phyloP scores from a whole-genome alignment of 306 rosid species.

The Echinosophora koreensis region DNA sequence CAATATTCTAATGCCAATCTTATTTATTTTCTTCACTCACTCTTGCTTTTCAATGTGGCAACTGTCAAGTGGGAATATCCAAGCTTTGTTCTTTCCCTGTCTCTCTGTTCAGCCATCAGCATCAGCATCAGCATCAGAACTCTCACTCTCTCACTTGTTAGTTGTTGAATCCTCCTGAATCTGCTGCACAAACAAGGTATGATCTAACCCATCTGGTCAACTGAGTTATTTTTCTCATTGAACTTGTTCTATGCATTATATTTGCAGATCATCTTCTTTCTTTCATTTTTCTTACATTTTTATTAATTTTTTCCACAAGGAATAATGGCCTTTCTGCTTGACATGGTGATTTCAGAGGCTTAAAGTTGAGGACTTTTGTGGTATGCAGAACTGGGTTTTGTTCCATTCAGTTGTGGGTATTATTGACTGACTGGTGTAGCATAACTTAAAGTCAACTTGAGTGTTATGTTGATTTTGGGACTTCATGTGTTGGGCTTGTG shows the following conservation, averaged over 20 bases:
- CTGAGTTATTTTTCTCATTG: not conserved
- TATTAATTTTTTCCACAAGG: too few species aligned
- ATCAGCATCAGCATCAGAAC: too few species aligned
- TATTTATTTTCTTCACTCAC: not conserved
- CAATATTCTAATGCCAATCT: conserved; percentile 34
- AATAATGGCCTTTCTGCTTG: conserved; percentile 20
- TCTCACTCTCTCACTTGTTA: conserved; percentile 18
- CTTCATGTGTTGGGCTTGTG: not conserved
- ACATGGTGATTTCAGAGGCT: too few species aligned
- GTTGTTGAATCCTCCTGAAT: conserved; percentile 38
- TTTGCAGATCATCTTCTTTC: conserved; percentile 21
- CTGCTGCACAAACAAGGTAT: conserved; percentile 49
- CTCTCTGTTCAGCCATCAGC: conserved; percentile 37
- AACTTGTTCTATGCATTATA: too few species aligned
- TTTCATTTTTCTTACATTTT: not conserved
- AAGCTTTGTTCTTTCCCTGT: conserved; percentile 56
- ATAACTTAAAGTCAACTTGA: conserved; percentile 13
- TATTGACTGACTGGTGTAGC: conserved; percentile 14
- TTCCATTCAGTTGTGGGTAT: not conserved
- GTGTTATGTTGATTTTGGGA: conserved; percentile 36
- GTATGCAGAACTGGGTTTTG: conserved; percentile 4
- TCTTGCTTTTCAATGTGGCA: conserved; percentile 38
- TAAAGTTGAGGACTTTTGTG: conserved; percentile 7
- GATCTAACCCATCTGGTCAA: conserved; percentile 44
- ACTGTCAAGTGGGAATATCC: conserved; percentile 50